Conservation (phyloP, 2,329 filamentous ascomycete species). For the Trichoderma sp. region DNA sequence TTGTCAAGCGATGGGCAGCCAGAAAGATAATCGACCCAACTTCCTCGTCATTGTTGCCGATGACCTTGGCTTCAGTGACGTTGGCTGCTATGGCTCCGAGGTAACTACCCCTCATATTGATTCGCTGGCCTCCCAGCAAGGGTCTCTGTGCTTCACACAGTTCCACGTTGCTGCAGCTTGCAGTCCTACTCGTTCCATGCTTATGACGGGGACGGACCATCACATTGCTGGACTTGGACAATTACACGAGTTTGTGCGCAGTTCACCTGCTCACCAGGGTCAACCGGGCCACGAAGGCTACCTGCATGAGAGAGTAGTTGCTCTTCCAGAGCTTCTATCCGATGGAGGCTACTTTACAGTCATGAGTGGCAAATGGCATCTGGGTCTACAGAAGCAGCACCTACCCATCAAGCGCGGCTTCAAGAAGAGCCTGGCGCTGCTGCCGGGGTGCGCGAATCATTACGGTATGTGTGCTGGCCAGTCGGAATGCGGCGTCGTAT, state of each 20-base stretch:
- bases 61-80: conserved; percentile 35
- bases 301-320: conserved; percentile 56
- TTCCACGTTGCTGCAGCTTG: conserved; percentile 64
- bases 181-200: conserved; percentile 63
- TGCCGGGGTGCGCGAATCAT: conserved; percentile 58
- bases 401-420: conserved; percentile 57
- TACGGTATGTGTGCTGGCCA: conserved; percentile 26
- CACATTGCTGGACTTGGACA: conserved; percentile 51
- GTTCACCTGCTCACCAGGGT: conserved; percentile 44
- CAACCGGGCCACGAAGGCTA: conserved; percentile 63
- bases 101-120: conserved; percentile 34
- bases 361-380: conserved; percentile 63
- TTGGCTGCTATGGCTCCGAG: conserved; percentile 32
- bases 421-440: conserved; percentile 55
- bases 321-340: conserved; percentile 55
- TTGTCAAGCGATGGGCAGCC: conserved; percentile 1
- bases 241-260: conserved; percentile 9
- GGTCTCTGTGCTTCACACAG: conserved; percentile 55
- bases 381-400: conserved; percentile 56
- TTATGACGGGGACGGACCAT: conserved; percentile 56
- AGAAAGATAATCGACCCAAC: conserved; percentile 29
- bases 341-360: conserved; percentile 59
- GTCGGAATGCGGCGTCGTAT: not conserved
- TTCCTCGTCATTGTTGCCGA: conserved; percentile 36
- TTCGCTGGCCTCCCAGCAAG: conserved; percentile 32